A percentile compares a stretch with the other conserved stretches of the same genome.
Evolutionary conservation across 179 eudicot genomes (phyloP).

Genomic region (Beta corolliflora): DNA sequence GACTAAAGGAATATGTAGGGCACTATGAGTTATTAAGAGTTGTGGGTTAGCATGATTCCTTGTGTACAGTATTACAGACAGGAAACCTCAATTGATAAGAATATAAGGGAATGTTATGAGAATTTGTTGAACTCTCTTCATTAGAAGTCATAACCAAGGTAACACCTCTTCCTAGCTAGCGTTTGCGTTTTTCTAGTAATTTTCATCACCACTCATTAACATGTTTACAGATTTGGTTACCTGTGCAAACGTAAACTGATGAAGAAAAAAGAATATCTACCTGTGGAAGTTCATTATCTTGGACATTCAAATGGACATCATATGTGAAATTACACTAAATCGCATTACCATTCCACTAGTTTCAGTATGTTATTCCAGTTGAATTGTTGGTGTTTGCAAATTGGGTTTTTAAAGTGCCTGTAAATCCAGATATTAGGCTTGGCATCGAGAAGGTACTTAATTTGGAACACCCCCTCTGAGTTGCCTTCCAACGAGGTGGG

Average conservation of each 20-base stretch:
- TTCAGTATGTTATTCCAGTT: not conserved
- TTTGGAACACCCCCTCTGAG: not conserved
- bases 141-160: not conserved
- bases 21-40: not conserved
- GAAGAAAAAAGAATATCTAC: not conserved
- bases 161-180: not conserved
- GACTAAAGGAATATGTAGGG: not conserved
- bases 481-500: no score
- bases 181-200: not conserved
- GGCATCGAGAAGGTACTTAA: not conserved
- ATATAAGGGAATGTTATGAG: not conserved
- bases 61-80: not conserved
- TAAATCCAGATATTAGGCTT: not conserved
- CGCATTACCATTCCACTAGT: not conserved
- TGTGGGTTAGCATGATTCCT: not conserved
- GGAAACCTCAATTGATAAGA: not conserved
- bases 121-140: not conserved
- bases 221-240: not conserved
- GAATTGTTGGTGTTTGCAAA: not conserved
- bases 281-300: not conserved
- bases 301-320: not conserved
- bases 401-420: not conserved
- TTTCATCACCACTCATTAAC: not conserved
- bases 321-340: not conserved
- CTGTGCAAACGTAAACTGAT: not conserved